Conservation (phyloP, 257 asterid species). For the Primulina huaijiensis region DNA sequence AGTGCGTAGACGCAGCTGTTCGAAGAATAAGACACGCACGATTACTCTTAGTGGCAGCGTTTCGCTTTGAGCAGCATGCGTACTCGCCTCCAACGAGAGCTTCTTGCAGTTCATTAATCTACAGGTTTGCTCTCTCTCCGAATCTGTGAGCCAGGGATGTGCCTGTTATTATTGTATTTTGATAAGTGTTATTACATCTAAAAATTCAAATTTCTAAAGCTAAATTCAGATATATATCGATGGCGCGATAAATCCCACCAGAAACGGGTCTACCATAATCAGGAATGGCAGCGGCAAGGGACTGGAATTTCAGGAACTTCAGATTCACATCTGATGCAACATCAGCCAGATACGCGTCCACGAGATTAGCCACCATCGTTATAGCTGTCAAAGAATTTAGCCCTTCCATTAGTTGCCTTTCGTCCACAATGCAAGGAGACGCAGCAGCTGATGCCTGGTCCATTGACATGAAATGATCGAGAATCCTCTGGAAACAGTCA, state of each 20-base stretch:
- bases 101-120: conserved; percentile 83
- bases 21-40: conserved; percentile 83
- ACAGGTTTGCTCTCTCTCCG: conserved; percentile 74
- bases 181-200: neutral
- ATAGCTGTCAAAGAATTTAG: conserved; percentile 44
- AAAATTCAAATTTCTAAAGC: neutral
- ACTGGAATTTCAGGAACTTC: conserved; percentile 67
- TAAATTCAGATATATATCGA: conserved; percentile 63
- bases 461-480: conserved; percentile 65
- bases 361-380: conserved; percentile 80
- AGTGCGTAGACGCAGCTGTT: conserved; percentile 78
- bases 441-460: conserved; percentile 59
- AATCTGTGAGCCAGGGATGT: conserved; percentile 81
- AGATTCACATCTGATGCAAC: conserved; percentile 76
- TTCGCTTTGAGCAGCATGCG: conserved; percentile 91
- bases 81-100: conserved; percentile 88
- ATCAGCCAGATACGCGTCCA: conserved; percentile 83
- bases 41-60: conserved; percentile 83
- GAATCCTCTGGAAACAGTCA: conserved; percentile 87
- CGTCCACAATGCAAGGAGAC: conserved; percentile 65
- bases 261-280: conserved; percentile 78
- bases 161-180: conserved; percentile 39
- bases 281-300: conserved; percentile 77
- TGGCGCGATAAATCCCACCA: conserved; percentile 86
- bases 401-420: conserved; percentile 42